Evolutionary conservation across 2,329 filamentous ascomycete genomes (phyloP).

Genomic region (Cladophialophora psammophila): DNA sequence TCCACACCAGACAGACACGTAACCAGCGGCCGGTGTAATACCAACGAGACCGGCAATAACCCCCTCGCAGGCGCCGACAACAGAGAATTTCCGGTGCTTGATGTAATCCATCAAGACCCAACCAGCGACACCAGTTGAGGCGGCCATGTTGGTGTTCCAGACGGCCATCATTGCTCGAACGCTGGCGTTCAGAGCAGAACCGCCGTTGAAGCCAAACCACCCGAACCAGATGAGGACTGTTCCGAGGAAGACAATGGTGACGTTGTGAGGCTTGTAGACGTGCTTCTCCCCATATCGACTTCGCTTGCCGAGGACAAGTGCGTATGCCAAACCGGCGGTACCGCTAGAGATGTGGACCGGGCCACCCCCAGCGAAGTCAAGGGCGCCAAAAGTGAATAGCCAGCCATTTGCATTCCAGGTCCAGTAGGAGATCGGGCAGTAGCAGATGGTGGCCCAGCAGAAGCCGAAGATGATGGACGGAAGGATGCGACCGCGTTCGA

Average conservation of each 20-base stretch:
- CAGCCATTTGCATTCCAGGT: conserved; percentile 79
- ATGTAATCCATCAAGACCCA: conserved; percentile 81
- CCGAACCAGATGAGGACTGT: conserved; percentile 59
- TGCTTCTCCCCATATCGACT: conserved; percentile 62
- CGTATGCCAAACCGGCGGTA: conserved; percentile 74
- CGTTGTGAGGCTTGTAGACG: conserved; percentile 70
- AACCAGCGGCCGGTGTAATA: conserved; percentile 88
- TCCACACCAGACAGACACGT: conserved; percentile 74
- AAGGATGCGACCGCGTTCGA: conserved; percentile 69
- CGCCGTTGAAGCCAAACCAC: conserved; percentile 95
- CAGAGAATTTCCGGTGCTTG: conserved; percentile 86
- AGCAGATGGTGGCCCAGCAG: conserved; percentile 74
- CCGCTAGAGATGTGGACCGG: conserved; percentile 78
- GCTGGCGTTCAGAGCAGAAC: conserved; percentile 82
- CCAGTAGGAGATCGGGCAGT: conserved; percentile 75
- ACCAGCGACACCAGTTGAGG: conserved; percentile 85
- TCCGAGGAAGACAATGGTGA: conserved; percentile 75
- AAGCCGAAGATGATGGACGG: conserved; percentile 74
- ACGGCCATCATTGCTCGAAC: conserved; percentile 85
- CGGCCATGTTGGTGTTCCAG: conserved; percentile 83
- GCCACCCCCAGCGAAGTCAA: conserved; percentile 78
- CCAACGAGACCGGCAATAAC: conserved; percentile 87
- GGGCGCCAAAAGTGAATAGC: conserved; percentile 71
- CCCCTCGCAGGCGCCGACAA: conserved; percentile 90
- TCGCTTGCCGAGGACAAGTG: conserved; percentile 75